These are phyloP conservation scores for Triticum turgidum DNA, from an alignment of 176 grass and related monocot species.

Conservation along the genomic window DNA sequence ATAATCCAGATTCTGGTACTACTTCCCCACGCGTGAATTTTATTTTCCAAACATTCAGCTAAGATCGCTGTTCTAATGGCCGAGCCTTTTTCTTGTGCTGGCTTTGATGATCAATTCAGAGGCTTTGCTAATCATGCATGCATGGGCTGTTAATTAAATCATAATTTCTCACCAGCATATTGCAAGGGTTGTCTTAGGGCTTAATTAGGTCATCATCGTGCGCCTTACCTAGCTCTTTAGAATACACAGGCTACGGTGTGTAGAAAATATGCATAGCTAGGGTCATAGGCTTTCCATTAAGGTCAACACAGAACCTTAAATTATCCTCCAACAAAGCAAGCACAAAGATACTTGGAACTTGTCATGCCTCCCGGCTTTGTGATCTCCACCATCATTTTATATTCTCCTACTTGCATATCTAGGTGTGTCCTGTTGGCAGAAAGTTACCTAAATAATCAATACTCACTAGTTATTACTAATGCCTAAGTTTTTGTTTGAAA, in stretches of 20 bases:
- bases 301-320: conserved; percentile 18
- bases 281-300: conserved; percentile 29
- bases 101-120: background rate
- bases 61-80: background rate
- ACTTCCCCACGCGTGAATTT: background rate
- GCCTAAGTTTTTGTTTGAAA: background rate
- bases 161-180: background rate
- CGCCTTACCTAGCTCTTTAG: background rate
- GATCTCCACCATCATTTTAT: conserved; percentile 19
- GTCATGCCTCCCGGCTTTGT: conserved; percentile 20
- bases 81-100: conserved; percentile 20
- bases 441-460: background rate
- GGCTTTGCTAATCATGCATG: conserved; percentile 1
- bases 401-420: background rate
- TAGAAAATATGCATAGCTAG: background rate
- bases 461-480: background rate
- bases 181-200: background rate
- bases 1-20: conserved; percentile 11
- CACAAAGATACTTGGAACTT: conserved; percentile 29
- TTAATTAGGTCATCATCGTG: background rate
- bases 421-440: background rate
- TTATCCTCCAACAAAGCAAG: conserved; percentile 17
- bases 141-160: background rate
- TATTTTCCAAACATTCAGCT: background rate
- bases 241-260: background rate